Evolutionary conservation across 2,329 filamentous ascomycete genomes (phyloP).

Genomic region (Cladophialophora exuberans): DNA sequence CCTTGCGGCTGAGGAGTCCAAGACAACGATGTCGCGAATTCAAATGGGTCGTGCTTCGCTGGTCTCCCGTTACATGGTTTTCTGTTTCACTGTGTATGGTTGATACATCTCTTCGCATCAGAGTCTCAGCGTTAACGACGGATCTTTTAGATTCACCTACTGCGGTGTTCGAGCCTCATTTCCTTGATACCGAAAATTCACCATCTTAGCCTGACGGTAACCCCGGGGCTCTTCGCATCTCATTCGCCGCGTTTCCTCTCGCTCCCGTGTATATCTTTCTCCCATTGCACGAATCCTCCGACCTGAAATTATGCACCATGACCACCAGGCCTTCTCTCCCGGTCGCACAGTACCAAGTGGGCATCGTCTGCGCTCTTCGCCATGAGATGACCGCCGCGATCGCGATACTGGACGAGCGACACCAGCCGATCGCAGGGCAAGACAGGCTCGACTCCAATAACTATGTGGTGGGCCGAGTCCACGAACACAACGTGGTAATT

Average conservation of each 20-base stretch:
- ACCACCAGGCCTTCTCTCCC: not conserved
- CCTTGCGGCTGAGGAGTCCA: not conserved
- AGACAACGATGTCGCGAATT: not conserved
- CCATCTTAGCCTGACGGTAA: not conserved
- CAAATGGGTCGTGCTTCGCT: not conserved
- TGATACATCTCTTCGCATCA: not conserved
- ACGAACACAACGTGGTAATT: slow-evolving; percentile 32
- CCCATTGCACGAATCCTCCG: not conserved
- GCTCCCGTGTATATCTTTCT: not conserved
- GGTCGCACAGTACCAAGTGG: slow-evolving; percentile 3
- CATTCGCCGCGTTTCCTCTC: not conserved
- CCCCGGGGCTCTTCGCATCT: not conserved
- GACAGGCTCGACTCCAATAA: slow-evolving; percentile 4
- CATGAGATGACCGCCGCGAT: slow-evolving; percentile 33
- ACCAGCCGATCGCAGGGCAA: slow-evolving; percentile 20
- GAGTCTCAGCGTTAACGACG: not conserved
- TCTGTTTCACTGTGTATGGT: not conserved
- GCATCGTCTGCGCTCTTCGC: slow-evolving; percentile 20
- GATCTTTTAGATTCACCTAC: not conserved
- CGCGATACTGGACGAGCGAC: slow-evolving; percentile 33
- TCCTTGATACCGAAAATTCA: not conserved
- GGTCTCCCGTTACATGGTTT: not conserved
- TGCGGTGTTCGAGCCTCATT: not conserved
- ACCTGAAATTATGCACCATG: not conserved
- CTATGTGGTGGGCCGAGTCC: slow-evolving; percentile 30